phyloP scores from a whole-genome alignment of 768 basidiomycete genomes.

The Auricularia cornea region DNA sequence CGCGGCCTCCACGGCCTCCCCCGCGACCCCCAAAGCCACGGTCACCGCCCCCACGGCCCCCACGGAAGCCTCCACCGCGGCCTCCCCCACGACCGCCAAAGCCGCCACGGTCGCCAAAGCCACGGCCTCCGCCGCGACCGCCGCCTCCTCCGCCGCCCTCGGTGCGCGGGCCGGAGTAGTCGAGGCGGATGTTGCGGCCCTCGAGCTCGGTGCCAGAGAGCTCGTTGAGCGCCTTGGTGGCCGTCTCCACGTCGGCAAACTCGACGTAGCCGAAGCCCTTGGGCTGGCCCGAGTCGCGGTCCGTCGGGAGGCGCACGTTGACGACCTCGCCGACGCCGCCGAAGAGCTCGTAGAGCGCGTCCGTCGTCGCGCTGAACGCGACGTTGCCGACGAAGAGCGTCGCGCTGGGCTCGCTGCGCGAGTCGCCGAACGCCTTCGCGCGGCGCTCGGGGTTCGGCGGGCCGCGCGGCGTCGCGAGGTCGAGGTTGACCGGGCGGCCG shows the following conservation, averaged over 20 bases:
- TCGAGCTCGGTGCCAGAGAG: conserved; percentile 67
- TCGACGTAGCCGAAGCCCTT: conserved; percentile 99
- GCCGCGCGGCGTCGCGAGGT: conserved; percentile 54
- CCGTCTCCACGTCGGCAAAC: conserved; percentile 70
- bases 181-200: conserved; percentile 73
- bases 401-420: conserved; percentile 51
- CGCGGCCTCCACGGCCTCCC: conserved; percentile 31
- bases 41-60: conserved; percentile 34
- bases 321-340: conserved; percentile 79
- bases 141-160: conserved; percentile 52
- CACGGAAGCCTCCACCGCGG: conserved; percentile 11
- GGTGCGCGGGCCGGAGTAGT: conserved; percentile 72
- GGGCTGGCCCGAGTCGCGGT: conserved; percentile 79
- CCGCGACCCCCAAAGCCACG: conserved; percentile 14
- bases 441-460: conserved; percentile 59
- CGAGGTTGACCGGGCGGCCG: conserved; percentile 80
- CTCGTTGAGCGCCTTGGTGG: conserved; percentile 71
- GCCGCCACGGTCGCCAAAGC: conserved; percentile 15
- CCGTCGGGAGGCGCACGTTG: conserved; percentile 84
- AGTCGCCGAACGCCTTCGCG: conserved; percentile 70
- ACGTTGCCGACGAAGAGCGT: conserved; percentile 91
- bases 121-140: conserved; percentile 18
- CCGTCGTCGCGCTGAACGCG: conserved; percentile 71
- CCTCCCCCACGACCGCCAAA: conserved; percentile 22
- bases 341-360: conserved; percentile 83